Percentiles rank a stretch among this genome's conserved stretches.
phyloP scores from a whole-genome alignment of 352 stramenopile species.

The Albugo candida region DNA sequence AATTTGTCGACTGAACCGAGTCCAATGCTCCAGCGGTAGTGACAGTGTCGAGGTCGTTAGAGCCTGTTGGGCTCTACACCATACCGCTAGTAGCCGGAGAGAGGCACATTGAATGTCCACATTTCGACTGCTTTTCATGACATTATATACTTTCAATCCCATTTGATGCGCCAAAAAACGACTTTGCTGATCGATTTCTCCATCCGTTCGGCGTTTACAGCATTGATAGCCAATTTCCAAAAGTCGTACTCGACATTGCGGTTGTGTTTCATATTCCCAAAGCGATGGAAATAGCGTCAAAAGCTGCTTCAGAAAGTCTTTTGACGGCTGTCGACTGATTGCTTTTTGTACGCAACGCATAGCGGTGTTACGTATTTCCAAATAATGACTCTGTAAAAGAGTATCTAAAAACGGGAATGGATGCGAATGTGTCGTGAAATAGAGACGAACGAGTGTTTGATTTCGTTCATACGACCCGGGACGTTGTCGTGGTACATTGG shows the following conservation, averaged over 20 bases:
- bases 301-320: too few relatives aligned
- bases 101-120: conserved; percentile 26
- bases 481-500: conserved; percentile 2
- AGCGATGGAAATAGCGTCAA: too few relatives aligned
- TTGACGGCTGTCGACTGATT: too few relatives aligned
- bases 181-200: not conserved
- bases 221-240: too few relatives aligned
- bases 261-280: too few relatives aligned
- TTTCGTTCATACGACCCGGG: not conserved
- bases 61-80: conserved; percentile 9
- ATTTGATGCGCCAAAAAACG: not conserved
- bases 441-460: too few relatives aligned
- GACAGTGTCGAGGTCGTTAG: not conserved
- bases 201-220: not conserved
- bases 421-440: too few relatives aligned
- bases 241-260: too few relatives aligned
- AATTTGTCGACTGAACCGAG: conserved; percentile 1
- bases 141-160: not conserved
- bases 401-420: too few relatives aligned
- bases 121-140: conserved; percentile 24
- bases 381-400: too few relatives aligned
- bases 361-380: too few relatives aligned
- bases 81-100: conserved; percentile 34
- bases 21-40: conserved; percentile 4
- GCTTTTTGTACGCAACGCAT: too few relatives aligned